A percentile compares a stretch with the other conserved stretches of the same genome.
Evolutionary conservation across 2,329 filamentous ascomycete species (phyloP).

Genomic region (Aspergillus quadrilineatus): DNA sequence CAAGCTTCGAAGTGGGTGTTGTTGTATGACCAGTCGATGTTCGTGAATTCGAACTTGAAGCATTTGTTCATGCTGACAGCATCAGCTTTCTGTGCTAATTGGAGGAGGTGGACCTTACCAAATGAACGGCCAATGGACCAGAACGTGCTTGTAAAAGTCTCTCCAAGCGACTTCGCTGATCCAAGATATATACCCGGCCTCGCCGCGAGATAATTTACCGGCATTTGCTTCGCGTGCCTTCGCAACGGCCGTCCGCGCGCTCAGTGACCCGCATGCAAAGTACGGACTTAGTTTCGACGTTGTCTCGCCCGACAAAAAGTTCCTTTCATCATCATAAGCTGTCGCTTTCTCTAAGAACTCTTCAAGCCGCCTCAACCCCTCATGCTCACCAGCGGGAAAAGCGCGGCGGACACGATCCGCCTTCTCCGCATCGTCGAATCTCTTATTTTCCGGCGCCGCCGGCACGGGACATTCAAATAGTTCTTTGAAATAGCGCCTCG

Average conservation of each 20-base stretch:
- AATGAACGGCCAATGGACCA: conserved; percentile 78
- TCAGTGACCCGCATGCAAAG: conserved; percentile 66
- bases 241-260: conserved; percentile 65
- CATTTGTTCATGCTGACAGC: conserved; percentile 64
- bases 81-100: conserved; percentile 10
- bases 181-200: conserved; percentile 68
- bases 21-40: conserved; percentile 80
- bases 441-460: conserved; percentile 62
- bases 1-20: conserved; percentile 68
- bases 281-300: conserved; percentile 74
- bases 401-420: conserved; percentile 56
- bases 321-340: conserved; percentile 64
- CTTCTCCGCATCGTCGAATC: conserved; percentile 57
- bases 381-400: conserved; percentile 75
- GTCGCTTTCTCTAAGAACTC: conserved; percentile 67
- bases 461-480: conserved; percentile 65
- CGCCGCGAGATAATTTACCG: conserved; percentile 63
- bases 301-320: conserved; percentile 61
- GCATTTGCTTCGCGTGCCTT: conserved; percentile 63
- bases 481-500: conserved; percentile 50
- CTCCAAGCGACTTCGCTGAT: conserved; percentile 83
- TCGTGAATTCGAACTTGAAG: conserved; percentile 80
- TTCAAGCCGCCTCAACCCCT: conserved; percentile 62
- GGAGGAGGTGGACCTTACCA: conserved; percentile 30
- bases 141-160: conserved; percentile 84